Conservation (phyloP, 2,329 filamentous ascomycete species). For the Amylocarpus encephaloides region DNA sequence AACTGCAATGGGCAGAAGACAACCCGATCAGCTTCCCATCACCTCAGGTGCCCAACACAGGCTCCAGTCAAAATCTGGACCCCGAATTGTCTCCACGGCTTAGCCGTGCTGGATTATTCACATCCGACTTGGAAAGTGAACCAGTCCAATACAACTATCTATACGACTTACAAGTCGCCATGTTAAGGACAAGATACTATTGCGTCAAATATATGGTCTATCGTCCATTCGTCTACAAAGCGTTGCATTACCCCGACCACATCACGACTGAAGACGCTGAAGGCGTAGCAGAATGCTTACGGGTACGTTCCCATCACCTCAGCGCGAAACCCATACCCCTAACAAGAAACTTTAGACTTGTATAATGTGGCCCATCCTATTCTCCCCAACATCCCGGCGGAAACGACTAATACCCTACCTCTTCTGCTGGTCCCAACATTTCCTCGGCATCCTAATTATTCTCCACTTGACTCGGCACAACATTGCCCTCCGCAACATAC, state of each 20-base stretch:
- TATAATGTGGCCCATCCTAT: conserved; percentile 54
- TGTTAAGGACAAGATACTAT: conserved; percentile 53
- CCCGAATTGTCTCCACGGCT: conserved; percentile 18
- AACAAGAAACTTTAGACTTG: conserved; percentile 34
- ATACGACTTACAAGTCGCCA: conserved; percentile 49
- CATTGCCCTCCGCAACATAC: conserved; percentile 43
- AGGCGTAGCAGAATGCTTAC: conserved; percentile 50
- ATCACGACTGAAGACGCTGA: conserved; percentile 48
- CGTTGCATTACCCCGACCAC: conserved; percentile 48
- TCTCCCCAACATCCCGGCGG: conserved; percentile 49
- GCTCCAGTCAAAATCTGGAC: conserved; percentile 23
- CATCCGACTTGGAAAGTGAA: conserved; percentile 39
- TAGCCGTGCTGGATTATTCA: conserved; percentile 36
- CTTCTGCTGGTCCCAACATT: conserved; percentile 58
- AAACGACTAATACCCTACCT: conserved; percentile 53
- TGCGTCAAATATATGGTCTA: conserved; percentile 53
- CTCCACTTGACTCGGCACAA: conserved; percentile 48
- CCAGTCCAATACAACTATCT: conserved; percentile 44
- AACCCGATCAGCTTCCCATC: conserved; percentile 39
- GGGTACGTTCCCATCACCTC: conserved; percentile 16
- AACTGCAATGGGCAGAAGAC: conserved; percentile 52
- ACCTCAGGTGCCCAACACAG: conserved; percentile 25
- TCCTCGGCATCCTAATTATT: conserved; percentile 52
- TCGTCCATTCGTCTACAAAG: conserved; percentile 54
- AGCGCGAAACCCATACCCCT: background rate